Evolutionary conservation across 192 early-diverging fungal genomes (phyloP).

Genomic region (Mycoemilia scoparia): DNA sequence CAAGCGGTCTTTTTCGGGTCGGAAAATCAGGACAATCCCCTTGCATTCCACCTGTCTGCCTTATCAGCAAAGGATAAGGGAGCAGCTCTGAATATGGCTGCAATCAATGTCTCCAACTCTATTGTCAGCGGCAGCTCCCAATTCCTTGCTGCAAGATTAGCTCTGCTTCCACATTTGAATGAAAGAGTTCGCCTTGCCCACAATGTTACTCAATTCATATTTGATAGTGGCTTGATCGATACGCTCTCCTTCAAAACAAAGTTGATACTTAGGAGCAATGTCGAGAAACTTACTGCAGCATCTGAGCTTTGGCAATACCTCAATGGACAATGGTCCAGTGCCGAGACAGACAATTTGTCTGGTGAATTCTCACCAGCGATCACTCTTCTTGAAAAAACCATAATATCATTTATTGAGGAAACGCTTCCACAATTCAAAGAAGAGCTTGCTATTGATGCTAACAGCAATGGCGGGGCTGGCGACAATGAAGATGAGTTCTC

Average conservation of each 20-base stretch:
- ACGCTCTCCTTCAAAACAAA: conserved; percentile 6
- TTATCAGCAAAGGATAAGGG: conserved; percentile 5
- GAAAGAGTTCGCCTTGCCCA: conserved; percentile 16
- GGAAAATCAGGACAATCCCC: conserved; percentile 7
- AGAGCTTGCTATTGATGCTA: no score
- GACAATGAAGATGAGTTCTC: no score
- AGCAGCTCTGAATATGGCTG: conserved; percentile 11
- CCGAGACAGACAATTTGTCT: no score
- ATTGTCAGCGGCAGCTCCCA: conserved; percentile 22
- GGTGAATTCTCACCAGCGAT: no score
- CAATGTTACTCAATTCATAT: conserved; percentile 12
- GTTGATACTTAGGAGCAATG: conserved; percentile 9
- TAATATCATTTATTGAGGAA: conserved; percentile 15
- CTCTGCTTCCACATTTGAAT: conserved; percentile 14
- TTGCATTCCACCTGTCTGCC: conserved; percentile 12
- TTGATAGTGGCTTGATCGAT: conserved; percentile 4
- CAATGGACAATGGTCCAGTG: conserved; percentile 12
- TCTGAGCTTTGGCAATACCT: conserved; percentile 20
- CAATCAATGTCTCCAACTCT: conserved; percentile 12
- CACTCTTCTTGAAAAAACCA: no score
- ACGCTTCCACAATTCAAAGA: conserved; percentile 11
- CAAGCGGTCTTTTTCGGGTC: conserved; percentile 26
- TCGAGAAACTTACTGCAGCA: conserved; percentile 21
- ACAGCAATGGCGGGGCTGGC: no score
- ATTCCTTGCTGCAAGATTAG: conserved; percentile 14